phyloP scores from a whole-genome alignment of 768 basidiomycete species.

The Trametopsis cervina region DNA sequence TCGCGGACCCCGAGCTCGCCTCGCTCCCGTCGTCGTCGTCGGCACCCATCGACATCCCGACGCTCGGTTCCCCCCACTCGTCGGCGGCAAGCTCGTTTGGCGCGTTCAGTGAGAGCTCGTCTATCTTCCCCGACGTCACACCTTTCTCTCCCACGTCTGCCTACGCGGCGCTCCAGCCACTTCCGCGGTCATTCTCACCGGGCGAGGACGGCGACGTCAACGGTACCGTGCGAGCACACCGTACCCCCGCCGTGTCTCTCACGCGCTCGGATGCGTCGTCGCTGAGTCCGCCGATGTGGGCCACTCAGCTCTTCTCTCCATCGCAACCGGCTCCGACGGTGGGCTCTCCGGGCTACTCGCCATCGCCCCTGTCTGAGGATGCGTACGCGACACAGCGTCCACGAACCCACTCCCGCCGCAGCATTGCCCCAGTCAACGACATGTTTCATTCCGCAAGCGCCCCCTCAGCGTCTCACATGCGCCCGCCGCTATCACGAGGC shows the following conservation, averaged over 20 bases:
- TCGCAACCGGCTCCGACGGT: constrained; percentile 34
- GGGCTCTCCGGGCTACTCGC: constrained; percentile 22
- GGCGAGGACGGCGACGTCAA: constrained; percentile 27
- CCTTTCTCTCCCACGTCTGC: constrained; percentile 51
- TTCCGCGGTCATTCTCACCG: constrained; percentile 54
- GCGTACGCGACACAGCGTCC: constrained; percentile 35
- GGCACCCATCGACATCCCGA: constrained; percentile 57
- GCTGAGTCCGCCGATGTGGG: constrained; percentile 56
- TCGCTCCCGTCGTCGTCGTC: constrained; percentile 29
- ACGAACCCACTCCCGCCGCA: constrained; percentile 33
- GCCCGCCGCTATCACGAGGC: constrained; percentile 42
- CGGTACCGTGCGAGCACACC: constrained; percentile 14
- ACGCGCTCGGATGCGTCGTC: constrained; percentile 53
- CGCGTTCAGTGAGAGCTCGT: constrained; percentile 37
- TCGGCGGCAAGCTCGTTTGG: constrained; percentile 28
- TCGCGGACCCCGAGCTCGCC: constrained; percentile 35
- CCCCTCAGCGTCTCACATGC: constrained; percentile 46
- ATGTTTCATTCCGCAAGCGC: constrained; percentile 71
- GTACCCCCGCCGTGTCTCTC: constrained; percentile 31
- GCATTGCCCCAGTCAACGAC: constrained; percentile 37
- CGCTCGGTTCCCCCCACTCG: constrained; percentile 26
- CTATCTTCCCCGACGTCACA: constrained; percentile 38
- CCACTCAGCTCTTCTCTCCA: constrained; percentile 58
- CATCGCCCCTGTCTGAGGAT: constrained; percentile 25
- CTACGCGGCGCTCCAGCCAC: constrained; percentile 49